Conservation (phyloP, 805 yeast species). For the Candida silvatica region DNA sequence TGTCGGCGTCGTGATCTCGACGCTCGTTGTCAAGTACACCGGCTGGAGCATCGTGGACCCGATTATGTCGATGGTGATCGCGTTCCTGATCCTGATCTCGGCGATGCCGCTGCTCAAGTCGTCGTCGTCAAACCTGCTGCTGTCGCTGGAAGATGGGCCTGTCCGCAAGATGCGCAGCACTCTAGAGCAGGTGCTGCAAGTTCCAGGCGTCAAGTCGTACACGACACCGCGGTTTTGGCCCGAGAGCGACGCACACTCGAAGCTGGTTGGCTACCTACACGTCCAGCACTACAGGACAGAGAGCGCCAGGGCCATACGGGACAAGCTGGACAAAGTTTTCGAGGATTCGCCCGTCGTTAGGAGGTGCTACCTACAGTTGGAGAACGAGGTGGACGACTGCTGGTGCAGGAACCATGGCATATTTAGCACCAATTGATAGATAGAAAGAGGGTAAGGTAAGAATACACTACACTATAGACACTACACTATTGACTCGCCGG, state of each 20-base stretch:
- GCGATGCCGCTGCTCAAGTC: slow-evolving; percentile 80
- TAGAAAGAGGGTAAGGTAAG: background rate
- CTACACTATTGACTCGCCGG: no score
- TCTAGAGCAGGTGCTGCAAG: slow-evolving; percentile 55
- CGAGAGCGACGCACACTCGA: slow-evolving; percentile 25
- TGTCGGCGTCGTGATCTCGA: slow-evolving; percentile 91
- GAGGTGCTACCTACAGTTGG: slow-evolving; percentile 24
- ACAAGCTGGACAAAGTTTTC: slow-evolving; percentile 21
- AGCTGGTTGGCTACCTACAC: slow-evolving; percentile 72
- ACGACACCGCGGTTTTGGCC: slow-evolving; percentile 94
- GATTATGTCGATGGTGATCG: slow-evolving; percentile 81
- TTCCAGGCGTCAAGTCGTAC: slow-evolving; percentile 78
- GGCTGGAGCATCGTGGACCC: slow-evolving; percentile 86
- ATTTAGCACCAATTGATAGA: slow-evolving; percentile 14
- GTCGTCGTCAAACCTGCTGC: slow-evolving; percentile 64
- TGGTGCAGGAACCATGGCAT: slow-evolving; percentile 27
- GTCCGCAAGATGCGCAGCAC: slow-evolving; percentile 58
- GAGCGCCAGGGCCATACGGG: slow-evolving; percentile 18
- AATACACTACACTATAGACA: no score
- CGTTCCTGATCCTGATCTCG: slow-evolving; percentile 67
- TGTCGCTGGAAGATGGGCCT: slow-evolving; percentile 43
- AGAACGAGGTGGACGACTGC: slow-evolving; percentile 30
- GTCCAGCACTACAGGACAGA: slow-evolving; percentile 49
- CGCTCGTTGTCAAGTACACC: slow-evolving; percentile 58
- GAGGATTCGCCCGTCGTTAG: slow-evolving; percentile 12